Evolutionary conservation across 768 basidiomycete genomes (phyloP).

Genomic region (Boletus pseudopeckii): DNA sequence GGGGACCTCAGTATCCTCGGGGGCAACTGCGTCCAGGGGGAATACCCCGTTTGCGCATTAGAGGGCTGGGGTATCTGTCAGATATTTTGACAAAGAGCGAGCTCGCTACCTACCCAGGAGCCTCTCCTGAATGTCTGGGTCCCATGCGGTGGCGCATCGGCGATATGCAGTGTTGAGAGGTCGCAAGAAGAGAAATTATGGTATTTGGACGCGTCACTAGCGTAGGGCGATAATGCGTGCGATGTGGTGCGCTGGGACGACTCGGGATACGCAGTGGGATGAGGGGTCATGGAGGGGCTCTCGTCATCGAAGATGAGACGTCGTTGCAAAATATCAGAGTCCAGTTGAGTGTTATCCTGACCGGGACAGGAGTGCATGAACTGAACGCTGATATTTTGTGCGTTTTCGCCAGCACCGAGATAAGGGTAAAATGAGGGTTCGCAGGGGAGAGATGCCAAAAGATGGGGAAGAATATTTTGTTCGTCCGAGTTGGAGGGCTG

Average conservation of each 20-base stretch:
- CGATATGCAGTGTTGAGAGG: constrained; percentile 8
- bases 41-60: constrained; percentile 12
- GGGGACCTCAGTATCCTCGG: constrained; percentile 22
- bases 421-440: constrained; percentile 15
- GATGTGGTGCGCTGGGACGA: constrained; percentile 33
- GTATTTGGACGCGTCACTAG: constrained; percentile 12
- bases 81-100: constrained; percentile 2
- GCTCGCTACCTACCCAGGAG: constrained; percentile 25
- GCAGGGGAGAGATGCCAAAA: constrained; percentile 11
- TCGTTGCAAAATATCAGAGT: constrained; percentile 25
- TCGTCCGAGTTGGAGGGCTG: constrained; percentile 14
- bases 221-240: constrained; percentile 14
- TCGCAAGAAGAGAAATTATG: constrained; percentile 8
- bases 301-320: constrained; percentile 10
- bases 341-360: constrained; percentile 23
- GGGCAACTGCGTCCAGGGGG: constrained; percentile 12
- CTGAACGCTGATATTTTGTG: constrained; percentile 31
- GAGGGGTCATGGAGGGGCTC: background rate
- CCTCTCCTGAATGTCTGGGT: constrained; percentile 18
- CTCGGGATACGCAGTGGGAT: constrained; percentile 23
- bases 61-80: constrained; percentile 23
- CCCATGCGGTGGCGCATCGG: constrained; percentile 6
- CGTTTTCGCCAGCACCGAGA: constrained; percentile 8
- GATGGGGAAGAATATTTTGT: constrained; percentile 17
- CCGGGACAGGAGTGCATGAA: constrained; percentile 26